phyloP scores from a whole-genome alignment of 202 grass and related monocot genomes.

The Panicum virgatum region DNA sequence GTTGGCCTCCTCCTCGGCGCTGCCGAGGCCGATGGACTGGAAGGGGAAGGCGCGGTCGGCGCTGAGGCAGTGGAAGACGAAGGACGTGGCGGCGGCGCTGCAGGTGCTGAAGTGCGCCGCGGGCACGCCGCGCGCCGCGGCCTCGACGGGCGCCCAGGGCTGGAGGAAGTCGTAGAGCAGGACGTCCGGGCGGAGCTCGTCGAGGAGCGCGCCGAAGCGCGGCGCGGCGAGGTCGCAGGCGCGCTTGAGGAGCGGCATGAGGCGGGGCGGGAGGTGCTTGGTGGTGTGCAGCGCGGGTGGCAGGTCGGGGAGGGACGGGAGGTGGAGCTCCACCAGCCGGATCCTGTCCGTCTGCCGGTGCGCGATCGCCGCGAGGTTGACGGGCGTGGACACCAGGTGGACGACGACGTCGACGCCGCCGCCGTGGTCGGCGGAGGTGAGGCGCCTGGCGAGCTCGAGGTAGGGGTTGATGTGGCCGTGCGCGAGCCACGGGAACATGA shows the following conservation, averaged over 20 bases:
- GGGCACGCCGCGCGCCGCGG: slow-evolving; percentile 38
- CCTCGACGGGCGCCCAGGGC: slow-evolving; percentile 66
- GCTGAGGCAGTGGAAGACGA: slow-evolving; percentile 45
- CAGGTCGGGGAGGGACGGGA: slow-evolving; percentile 41
- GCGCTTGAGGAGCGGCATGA: slow-evolving; percentile 69
- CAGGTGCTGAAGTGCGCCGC: slow-evolving; percentile 56
- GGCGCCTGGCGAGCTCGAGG: slow-evolving; percentile 62
- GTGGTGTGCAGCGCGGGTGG: slow-evolving; percentile 69
- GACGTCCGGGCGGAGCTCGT: slow-evolving; percentile 49
- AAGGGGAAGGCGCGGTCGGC: slow-evolving; percentile 44
- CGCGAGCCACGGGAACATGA: slow-evolving; percentile 80
- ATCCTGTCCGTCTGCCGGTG: slow-evolving; percentile 32
- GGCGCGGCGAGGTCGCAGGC: slow-evolving; percentile 68
- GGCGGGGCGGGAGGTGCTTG: slow-evolving; percentile 59
- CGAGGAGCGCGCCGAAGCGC: slow-evolving; percentile 55
- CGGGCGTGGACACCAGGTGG: slow-evolving; percentile 70
- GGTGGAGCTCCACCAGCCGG: slow-evolving; percentile 58
- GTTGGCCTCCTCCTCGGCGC: slow-evolving; percentile 34
- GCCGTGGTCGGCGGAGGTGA: neutral
- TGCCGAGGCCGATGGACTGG: slow-evolving; percentile 43
- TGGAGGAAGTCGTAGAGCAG: slow-evolving; percentile 80
- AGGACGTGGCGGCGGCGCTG: slow-evolving; percentile 41
- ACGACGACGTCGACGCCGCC: slow-evolving; percentile 47
- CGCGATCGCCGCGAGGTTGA: slow-evolving; percentile 54
- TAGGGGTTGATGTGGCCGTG: slow-evolving; percentile 75